phyloP scores from a whole-genome alignment of 2,329 filamentous ascomycete genomes.

The Metarhizium guizhouense region DNA sequence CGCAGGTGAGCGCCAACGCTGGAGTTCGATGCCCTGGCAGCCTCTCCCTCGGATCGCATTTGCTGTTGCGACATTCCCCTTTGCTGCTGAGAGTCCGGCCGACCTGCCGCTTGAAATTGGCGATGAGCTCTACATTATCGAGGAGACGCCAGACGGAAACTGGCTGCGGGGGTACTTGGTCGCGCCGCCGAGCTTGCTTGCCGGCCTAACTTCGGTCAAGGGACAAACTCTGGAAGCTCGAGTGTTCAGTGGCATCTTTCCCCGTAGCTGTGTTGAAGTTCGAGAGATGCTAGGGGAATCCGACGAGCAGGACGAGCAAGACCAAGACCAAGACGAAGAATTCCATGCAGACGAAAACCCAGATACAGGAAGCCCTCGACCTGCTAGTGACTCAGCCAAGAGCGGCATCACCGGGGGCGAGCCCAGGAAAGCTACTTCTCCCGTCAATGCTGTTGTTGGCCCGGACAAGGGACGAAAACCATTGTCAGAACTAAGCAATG shows the following conservation, averaged over 20 bases:
- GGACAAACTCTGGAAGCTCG: slow-evolving; percentile 91
- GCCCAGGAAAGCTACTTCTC: slow-evolving; percentile 26
- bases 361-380: slow-evolving; percentile 18
- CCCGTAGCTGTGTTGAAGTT: slow-evolving; percentile 87
- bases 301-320: slow-evolving; percentile 42
- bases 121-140: slow-evolving; percentile 97
- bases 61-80: slow-evolving; percentile 92
- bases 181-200: slow-evolving; percentile 84
- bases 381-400: slow-evolving; percentile 43
- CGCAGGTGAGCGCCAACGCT: slow-evolving; percentile 9
- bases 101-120: slow-evolving; percentile 95
- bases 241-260: slow-evolving; percentile 98
- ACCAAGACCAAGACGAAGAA: slow-evolving; percentile 29
- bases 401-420: slow-evolving; percentile 36
- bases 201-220: slow-evolving; percentile 81
- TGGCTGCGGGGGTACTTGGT: slow-evolving; percentile 96
- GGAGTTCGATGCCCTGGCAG: slow-evolving; percentile 78
- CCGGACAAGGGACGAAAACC: slow-evolving; percentile 18
- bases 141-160: slow-evolving; percentile 82
- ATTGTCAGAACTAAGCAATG: slow-evolving; percentile 30
- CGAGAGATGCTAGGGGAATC: slow-evolving; percentile 80
- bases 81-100: slow-evolving; percentile 74
- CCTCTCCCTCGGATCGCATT: slow-evolving; percentile 95
- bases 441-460: slow-evolving; percentile 18
- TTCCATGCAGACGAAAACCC: slow-evolving; percentile 20